phyloP scores from a whole-genome alignment of 345 rosid species.

The Viola odorata region DNA sequence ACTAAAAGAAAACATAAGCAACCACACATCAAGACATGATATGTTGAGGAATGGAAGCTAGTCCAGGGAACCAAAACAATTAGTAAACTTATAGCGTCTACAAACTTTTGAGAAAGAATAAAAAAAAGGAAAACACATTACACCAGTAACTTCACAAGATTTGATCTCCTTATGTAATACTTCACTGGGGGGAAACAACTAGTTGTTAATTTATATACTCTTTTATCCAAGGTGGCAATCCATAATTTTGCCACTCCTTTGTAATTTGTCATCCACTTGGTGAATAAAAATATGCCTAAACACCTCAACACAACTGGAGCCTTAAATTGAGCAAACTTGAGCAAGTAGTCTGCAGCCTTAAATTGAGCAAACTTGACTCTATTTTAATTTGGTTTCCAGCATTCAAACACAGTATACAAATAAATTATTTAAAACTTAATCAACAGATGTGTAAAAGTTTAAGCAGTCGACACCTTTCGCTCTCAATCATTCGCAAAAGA shows the following conservation, averaged over 20 bases:
- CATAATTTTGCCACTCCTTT: background rate
- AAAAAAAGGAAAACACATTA: too few relatives aligned
- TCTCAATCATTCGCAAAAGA: conserved; percentile 88
- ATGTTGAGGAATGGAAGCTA: too few relatives aligned
- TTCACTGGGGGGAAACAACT: too few relatives aligned
- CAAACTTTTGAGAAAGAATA: too few relatives aligned
- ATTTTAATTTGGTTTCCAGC: too few relatives aligned
- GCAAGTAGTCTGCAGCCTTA: background rate
- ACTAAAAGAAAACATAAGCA: background rate
- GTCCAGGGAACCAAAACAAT: too few relatives aligned
- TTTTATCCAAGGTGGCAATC: background rate
- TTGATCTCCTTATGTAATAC: too few relatives aligned
- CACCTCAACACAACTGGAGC: background rate
- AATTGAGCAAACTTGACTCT: background rate
- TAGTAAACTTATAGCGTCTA: too few relatives aligned
- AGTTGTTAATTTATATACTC: too few relatives aligned
- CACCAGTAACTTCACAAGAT: too few relatives aligned
- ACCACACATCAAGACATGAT: background rate
- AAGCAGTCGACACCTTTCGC: conserved; percentile 52
- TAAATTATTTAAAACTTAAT: background rate
- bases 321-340: background rate
- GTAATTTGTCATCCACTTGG: background rate
- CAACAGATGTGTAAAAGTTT: conserved; percentile 4
- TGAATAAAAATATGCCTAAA: background rate
- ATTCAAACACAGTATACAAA: background rate